Evolutionary conservation across 164 flowering plant species (phyloP).

Genomic region (Kingdonia uniflora): DNA sequence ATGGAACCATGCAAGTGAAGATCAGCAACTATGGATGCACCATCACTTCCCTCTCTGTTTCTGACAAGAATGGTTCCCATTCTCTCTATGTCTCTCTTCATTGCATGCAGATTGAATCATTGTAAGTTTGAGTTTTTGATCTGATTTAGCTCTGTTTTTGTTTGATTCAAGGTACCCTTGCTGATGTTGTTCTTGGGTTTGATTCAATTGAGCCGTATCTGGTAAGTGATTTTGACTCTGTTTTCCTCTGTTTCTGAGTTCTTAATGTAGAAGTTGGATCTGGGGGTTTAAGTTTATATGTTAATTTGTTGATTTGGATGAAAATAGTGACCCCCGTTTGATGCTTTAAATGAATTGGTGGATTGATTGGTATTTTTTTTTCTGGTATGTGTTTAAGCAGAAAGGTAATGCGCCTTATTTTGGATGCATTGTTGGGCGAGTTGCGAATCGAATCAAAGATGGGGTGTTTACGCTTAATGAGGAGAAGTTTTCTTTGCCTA

Average conservation of each 20-base stretch:
- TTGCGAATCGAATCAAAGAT: slow-evolving; percentile 85
- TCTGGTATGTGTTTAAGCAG: slow-evolving; percentile 19
- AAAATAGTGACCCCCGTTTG: too few species aligned
- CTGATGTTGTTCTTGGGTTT: slow-evolving; percentile 56
- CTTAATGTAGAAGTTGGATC: not conserved
- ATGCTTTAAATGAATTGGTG: not conserved
- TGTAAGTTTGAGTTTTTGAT: not conserved
- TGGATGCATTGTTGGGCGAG: slow-evolving; percentile 76
- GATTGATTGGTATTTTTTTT: not conserved
- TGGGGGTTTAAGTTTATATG: not conserved
- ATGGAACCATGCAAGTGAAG: slow-evolving; percentile 68
- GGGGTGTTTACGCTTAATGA: slow-evolving; percentile 72
- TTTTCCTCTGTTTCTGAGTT: not conserved
- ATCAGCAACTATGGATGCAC: slow-evolving; percentile 74
- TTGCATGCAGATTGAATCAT: not conserved
- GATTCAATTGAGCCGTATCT: slow-evolving; percentile 45
- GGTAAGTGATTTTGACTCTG: slow-evolving; percentile 15
- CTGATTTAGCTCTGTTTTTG: not conserved
- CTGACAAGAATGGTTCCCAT: slow-evolving; percentile 57
- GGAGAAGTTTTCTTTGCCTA: slow-evolving; percentile 46
- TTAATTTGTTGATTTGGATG: not conserved
- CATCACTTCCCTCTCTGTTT: slow-evolving; percentile 66
- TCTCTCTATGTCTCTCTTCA: not conserved
- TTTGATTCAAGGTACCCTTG: slow-evolving; percentile 29
- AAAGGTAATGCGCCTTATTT: slow-evolving; percentile 36